Percentiles rank a stretch among this genome's conserved stretches.
Conservation (phyloP, 163 green algal species). For the Trebouxia gelatinosa region DNA sequence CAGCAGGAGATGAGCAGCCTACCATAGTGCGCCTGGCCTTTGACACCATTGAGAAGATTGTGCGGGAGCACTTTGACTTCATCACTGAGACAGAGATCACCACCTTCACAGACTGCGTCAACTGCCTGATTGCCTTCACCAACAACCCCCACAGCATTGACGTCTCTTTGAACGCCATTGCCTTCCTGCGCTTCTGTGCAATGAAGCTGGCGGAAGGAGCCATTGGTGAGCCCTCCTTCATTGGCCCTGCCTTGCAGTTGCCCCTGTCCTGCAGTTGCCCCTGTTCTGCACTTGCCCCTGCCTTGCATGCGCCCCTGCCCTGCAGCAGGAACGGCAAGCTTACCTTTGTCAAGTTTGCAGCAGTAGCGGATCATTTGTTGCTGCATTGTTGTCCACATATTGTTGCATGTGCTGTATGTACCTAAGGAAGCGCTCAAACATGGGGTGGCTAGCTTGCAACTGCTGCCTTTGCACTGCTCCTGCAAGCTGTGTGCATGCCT, state of each 20-base stretch:
- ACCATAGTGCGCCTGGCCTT: conserved; percentile 90
- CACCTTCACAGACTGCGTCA: conserved; percentile 98
- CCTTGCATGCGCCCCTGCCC: neutral
- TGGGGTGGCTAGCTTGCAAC: too few relatives aligned
- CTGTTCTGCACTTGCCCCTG: neutral
- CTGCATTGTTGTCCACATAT: neutral
- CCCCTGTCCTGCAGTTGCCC: neutral
- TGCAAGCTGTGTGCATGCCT: neutral
- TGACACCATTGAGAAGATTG: conserved; percentile 97
- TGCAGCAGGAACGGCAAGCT: neutral
- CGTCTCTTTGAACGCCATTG: conserved; percentile 92
- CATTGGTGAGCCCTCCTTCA: conserved; percentile 53
- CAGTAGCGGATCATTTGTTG: neutral
- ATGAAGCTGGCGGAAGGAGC: conserved; percentile 88
- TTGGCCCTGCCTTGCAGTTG: neutral
- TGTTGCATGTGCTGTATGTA: neutral
- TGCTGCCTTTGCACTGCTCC: neutral
- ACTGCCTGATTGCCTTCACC: conserved; percentile 98
- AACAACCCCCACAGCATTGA: conserved; percentile 92
- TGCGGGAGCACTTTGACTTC: conserved; percentile 92
- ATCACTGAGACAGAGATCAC: conserved; percentile 93
- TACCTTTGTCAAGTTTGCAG: neutral
- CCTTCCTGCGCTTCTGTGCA: conserved; percentile 95
- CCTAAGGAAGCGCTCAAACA: too few relatives aligned
- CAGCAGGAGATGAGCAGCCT: conserved; percentile 77